A percentile compares a stretch with the other conserved stretches of the same genome.
Evolutionary conservation across 2,329 filamentous ascomycete genomes (phyloP).

Genomic region (Calonectria naviculata): DNA sequence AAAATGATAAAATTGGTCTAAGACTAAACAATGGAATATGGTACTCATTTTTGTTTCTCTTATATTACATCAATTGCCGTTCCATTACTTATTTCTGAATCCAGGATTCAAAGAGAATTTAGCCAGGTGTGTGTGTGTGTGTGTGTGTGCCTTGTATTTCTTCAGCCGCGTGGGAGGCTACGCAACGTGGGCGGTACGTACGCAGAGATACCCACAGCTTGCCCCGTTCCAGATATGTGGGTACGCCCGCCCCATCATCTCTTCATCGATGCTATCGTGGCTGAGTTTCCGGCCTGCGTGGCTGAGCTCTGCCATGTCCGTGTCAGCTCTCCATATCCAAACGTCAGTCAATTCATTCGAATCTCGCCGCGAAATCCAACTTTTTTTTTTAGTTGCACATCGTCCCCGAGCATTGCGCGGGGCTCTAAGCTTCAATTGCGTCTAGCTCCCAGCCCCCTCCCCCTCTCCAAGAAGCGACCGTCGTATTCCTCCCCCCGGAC

Average conservation of each 20-base stretch:
- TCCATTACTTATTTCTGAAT: too few species aligned
- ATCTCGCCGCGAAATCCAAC: not conserved
- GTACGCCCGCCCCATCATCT: not conserved
- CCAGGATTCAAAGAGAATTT: too few species aligned
- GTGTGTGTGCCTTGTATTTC: too few species aligned
- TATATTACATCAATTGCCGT: too few species aligned
- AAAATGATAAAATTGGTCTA: too few species aligned
- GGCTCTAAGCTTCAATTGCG: conserved; percentile 9
- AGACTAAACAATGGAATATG: too few species aligned
- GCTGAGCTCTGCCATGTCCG: conserved; percentile 22
- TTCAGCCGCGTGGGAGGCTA: too few species aligned
- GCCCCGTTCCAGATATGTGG: not conserved
- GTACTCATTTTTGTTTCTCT: too few species aligned
- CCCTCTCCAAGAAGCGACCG: not conserved
- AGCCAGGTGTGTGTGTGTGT: too few species aligned
- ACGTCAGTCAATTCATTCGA: not conserved
- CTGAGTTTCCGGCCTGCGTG: conserved; percentile 15
- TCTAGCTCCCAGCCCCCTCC: not conserved
- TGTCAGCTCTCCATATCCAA: conserved; percentile 14
- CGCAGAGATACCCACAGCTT: not conserved
- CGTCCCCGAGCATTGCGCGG: not conserved
- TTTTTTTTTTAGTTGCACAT: not conserved
- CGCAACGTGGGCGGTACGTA: conserved; percentile 13
- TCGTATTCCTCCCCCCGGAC: not conserved
- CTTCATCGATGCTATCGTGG: conserved; percentile 20